Evolutionary conservation across 148 eudicot species (phyloP).

Genomic region (Silene uniflora): DNA sequence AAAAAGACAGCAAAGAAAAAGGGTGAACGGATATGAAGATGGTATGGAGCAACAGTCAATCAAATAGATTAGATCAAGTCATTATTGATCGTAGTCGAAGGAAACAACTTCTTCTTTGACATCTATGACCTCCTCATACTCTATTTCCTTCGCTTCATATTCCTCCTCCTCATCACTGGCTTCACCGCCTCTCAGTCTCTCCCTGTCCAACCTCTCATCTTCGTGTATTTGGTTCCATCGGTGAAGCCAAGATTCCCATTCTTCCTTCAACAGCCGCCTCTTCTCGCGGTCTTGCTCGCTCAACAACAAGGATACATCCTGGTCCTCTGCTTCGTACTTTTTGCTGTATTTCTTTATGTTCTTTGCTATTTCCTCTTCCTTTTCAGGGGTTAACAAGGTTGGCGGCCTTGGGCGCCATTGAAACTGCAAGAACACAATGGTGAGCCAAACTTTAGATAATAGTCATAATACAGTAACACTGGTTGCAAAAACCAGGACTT

Average conservation of each 20-base stretch:
- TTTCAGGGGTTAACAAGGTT: conserved; percentile 68
- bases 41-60: not conserved
- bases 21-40: not conserved
- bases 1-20: not conserved
- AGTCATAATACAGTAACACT: not conserved
- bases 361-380: conserved; percentile 90
- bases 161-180: conserved; percentile 95
- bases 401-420: conserved; percentile 93
- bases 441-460: not conserved
- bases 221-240: conserved; percentile 66
- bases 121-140: conserved; percentile 70
- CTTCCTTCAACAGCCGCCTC: conserved; percentile 73
- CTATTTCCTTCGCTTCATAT: conserved; percentile 83
- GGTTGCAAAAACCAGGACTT: not conserved
- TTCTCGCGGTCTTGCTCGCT: conserved; percentile 96
- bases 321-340: conserved; percentile 90
- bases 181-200: conserved; percentile 68
- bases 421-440: conserved; percentile 39
- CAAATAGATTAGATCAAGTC: not conserved
- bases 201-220: conserved; percentile 61
- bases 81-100: conserved; percentile 30
- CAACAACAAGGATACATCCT: conserved; percentile 67
- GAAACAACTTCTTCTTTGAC: conserved; percentile 63
- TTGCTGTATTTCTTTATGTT: conserved; percentile 84
- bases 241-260: conserved; percentile 73